Evolutionary conservation across 306 rosid genomes (phyloP), one percentile per base, ranked within the genome.

Genomic region (Casuarina cunninghamiana): DNA sequence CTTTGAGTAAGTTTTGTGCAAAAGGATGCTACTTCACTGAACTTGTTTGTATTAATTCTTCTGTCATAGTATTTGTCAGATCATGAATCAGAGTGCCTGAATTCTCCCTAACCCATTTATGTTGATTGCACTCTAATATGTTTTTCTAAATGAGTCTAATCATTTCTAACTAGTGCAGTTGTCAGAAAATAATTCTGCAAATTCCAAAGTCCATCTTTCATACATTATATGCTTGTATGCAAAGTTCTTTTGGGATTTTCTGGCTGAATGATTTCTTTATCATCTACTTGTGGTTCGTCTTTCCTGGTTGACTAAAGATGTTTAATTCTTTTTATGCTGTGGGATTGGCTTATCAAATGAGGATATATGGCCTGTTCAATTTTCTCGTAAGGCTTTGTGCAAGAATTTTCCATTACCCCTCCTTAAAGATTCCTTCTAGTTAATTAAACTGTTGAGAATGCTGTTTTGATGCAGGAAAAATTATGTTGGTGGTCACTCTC

Each of bases 1-100:
- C 83, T 78, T 83, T 12, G 86, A 84, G 99, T 96, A 90, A 86
- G 99, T 79, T 82, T 21, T 74, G 37, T 12, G 6, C 19, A 17
- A 43, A 53, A 60, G n/a, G 46, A 60, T 21, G 21, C 41, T 15
- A 49, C 45, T 50, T 74, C 42, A 69, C 75, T 51, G 61, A 68
- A 70, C 50, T 77, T 45, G 35, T 43, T 58, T 12, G 3, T 68
- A n/a, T 78, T 16, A 44, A 32, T 26, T 41, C 44, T 42, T 5
- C 37, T 44, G 32, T 26, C 32, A 63, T 39, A 44, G 49, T 55
- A 21, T 81, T 35, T n/a, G 58, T 49, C 53, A 39, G 66, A 41
- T 62, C 68, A 38, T 43, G 54, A 51, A n/a, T 69, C 17, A 37
- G 6, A 35, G 42, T 62, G 62, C 60, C 58, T 53, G 43, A 46